phyloP scores from a whole-genome alignment of 1,284 basidiomycete genomes.

The Pseudozyma flocculosa region DNA sequence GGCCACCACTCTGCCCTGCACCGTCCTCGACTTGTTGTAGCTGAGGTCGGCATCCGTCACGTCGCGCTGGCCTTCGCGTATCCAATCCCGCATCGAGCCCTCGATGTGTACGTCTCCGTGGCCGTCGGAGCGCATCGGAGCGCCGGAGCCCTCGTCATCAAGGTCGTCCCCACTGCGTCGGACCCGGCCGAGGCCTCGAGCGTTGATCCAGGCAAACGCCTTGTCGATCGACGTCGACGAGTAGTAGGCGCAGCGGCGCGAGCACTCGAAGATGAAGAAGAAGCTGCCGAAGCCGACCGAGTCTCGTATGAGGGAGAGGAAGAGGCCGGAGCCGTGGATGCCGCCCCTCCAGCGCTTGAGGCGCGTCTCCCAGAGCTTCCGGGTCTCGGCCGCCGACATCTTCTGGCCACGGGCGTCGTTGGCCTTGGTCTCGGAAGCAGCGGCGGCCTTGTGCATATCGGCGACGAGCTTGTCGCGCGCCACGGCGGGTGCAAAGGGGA shows the following conservation, averaged over 20 bases:
- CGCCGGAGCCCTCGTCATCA: background rate
- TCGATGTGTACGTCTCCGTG: constrained; percentile 20
- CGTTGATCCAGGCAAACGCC: constrained; percentile 37
- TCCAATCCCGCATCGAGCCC: constrained; percentile 14
- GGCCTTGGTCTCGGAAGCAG: constrained; percentile 1
- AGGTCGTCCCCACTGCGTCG: background rate
- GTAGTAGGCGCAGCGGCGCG: constrained; percentile 49
- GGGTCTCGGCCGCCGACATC: constrained; percentile 28
- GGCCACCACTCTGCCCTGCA: constrained; percentile 40
- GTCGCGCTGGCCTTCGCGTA: constrained; percentile 15
- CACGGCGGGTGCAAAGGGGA: constrained; percentile 50
- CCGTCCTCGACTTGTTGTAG: constrained; percentile 50
- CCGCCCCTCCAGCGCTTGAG: constrained; percentile 47
- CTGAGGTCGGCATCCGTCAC: constrained; percentile 33
- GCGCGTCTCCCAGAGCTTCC: constrained; percentile 46
- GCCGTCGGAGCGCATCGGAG: background rate
- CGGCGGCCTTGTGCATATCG: constrained; percentile 32
- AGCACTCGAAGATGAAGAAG: constrained; percentile 59
- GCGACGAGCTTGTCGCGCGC: constrained; percentile 33
- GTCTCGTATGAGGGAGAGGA: constrained; percentile 57
- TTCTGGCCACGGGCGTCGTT: background rate
- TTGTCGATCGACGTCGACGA: constrained; percentile 52
- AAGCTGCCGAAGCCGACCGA: constrained; percentile 56
- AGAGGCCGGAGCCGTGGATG: constrained; percentile 52
- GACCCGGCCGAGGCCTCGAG: constrained; percentile 19